A percentile compares a stretch with the other conserved stretches of the same genome.
These are phyloP conservation scores for Skeletonema grethae DNA, from an alignment of 108 stramenopile species.

Conservation along the genomic window DNA sequence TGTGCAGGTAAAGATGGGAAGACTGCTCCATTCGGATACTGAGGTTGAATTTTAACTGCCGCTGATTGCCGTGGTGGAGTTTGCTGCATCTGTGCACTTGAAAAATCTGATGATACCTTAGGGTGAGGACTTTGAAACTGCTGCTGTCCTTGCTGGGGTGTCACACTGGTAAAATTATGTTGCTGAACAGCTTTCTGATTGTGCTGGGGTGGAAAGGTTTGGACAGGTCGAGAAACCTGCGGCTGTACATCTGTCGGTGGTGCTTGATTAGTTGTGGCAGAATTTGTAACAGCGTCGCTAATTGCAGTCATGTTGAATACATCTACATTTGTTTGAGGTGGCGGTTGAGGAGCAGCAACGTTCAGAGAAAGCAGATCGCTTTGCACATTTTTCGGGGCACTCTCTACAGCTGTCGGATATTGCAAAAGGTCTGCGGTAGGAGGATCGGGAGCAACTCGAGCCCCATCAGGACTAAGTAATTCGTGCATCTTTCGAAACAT, in stretches of 20 bases:
- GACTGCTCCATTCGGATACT: not conserved
- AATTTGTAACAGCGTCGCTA: slow-evolving; percentile 2
- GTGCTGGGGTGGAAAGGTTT: not conserved
- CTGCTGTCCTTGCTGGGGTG: too few species aligned
- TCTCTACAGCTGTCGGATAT: not conserved
- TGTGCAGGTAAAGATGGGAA: not conserved
- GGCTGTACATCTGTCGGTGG: not conserved
- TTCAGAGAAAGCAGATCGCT: slow-evolving; percentile 28
- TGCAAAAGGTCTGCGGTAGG: slow-evolving; percentile 31
- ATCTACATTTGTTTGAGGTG: slow-evolving; percentile 6
- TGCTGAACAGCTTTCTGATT: too few species aligned
- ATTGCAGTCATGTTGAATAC: slow-evolving; percentile 29
- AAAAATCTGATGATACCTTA: too few species aligned
- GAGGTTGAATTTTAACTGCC: too few species aligned
- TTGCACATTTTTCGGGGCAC: not conserved
- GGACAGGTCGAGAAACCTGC: not conserved
- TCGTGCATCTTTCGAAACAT: slow-evolving; percentile 39
- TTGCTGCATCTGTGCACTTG: too few species aligned
- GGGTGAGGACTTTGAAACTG: too few species aligned
- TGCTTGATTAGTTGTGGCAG: not conserved
- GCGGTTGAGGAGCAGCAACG: slow-evolving; percentile 15
- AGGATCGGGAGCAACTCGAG: slow-evolving; percentile 37
- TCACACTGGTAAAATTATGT: too few species aligned
- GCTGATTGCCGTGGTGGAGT: too few species aligned
- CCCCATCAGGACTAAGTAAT: slow-evolving; percentile 33